Evolutionary conservation across 2,329 filamentous ascomycete species (phyloP).

Genomic region (Orbilia javanica): DNA sequence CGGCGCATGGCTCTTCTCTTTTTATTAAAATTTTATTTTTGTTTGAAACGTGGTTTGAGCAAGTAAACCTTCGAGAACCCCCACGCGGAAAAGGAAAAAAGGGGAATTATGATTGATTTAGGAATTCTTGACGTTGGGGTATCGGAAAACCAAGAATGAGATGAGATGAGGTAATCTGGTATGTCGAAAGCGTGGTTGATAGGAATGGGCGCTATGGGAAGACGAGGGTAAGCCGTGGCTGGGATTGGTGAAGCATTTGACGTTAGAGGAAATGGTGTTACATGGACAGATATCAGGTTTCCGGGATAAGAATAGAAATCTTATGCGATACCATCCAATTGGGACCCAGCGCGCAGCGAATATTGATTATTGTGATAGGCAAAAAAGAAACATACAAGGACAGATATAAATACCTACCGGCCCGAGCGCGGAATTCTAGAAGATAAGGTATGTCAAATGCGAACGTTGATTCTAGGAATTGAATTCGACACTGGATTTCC

Average conservation of each 20-base stretch:
- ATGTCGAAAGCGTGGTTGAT: neutral
- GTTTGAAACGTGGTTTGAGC: conserved; percentile 4
- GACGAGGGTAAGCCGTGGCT: neutral
- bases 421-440: neutral
- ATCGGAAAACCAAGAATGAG: neutral
- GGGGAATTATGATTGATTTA: neutral
- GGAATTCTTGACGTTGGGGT: neutral
- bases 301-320: conserved; percentile 7
- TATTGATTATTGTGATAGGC: neutral
- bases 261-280: conserved; percentile 18
- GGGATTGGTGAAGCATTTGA: conserved; percentile 15
- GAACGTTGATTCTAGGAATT: neutral
- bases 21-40: neutral
- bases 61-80: neutral
- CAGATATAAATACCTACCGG: neutral
- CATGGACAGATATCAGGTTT: neutral
- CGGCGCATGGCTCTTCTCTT: conserved; percentile 48
- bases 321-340: neutral
- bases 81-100: neutral
- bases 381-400: neutral
- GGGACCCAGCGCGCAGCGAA: neutral
- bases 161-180: neutral
- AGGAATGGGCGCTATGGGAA: neutral
- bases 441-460: neutral
- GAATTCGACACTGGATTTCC: neutral